A percentile compares a stretch with the other conserved stretches of the same genome.
Conservation (phyloP, 2,329 filamentous ascomycete species). For the Colletotrichum incanum region DNA sequence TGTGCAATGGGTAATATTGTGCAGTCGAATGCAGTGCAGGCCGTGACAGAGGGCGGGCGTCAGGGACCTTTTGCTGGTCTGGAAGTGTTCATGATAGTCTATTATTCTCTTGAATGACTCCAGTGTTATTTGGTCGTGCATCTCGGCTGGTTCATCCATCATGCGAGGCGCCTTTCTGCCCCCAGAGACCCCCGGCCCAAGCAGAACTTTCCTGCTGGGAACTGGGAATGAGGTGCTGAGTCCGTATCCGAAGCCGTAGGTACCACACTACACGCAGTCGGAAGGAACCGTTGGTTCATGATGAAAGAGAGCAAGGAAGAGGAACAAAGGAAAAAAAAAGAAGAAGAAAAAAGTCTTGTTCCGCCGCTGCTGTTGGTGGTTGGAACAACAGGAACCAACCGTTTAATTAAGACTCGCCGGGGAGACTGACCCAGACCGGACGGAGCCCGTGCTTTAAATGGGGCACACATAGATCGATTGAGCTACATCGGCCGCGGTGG, state of each 20-base stretch:
- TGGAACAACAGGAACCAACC: slow-evolving; percentile 37
- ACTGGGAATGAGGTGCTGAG: background rate
- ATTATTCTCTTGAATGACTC: background rate
- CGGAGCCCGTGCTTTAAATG: slow-evolving; percentile 28
- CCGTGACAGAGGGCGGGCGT: background rate
- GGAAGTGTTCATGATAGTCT: background rate
- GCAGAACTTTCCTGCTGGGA: too few relatives aligned
- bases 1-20: background rate
- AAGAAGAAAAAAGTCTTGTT: slow-evolving; percentile 2
- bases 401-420: slow-evolving; percentile 35
- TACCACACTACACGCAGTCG: background rate
- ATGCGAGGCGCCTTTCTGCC: background rate
- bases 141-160: background rate
- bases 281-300: slow-evolving; percentile 10
- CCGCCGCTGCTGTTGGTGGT: slow-evolving; percentile 26
- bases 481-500: slow-evolving; percentile 35
- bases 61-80: background rate
- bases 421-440: slow-evolving; percentile 35
- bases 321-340: background rate
- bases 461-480: slow-evolving; percentile 30
- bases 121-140: background rate
- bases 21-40: background rate
- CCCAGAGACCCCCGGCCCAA: background rate
- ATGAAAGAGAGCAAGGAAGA: background rate
- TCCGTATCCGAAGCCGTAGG: background rate